Conservation (phyloP, 192 early-diverging fungal genomes). For the Phycomyces blakesleeanus region DNA sequence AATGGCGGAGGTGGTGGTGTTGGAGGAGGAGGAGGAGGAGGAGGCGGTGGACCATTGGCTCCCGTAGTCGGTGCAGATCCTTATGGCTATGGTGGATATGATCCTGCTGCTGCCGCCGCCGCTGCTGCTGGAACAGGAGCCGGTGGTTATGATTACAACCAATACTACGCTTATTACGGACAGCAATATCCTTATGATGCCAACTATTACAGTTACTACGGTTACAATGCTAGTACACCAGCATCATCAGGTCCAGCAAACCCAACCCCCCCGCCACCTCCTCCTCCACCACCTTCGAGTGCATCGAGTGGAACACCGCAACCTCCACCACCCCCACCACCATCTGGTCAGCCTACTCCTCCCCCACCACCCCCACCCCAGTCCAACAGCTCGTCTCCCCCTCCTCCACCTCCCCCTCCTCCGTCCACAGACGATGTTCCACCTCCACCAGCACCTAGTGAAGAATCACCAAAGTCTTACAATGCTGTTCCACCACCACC, state of each 20-base stretch:
- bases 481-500: conserved; percentile 1
- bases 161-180: conserved; percentile 30
- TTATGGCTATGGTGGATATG: no score
- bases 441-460: conserved; percentile 1
- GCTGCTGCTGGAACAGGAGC: background rate
- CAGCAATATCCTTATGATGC: conserved; percentile 26
- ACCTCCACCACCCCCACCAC: conserved; percentile 8
- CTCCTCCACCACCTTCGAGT: no score
- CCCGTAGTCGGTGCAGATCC: no score
- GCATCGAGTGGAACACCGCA: no score
- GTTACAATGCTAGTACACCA: conserved; percentile 12
- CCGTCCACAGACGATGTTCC: background rate
- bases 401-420: conserved; percentile 12
- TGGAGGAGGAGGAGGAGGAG: background rate
- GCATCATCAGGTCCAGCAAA: conserved; percentile 13
- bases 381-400: conserved; percentile 7
- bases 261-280: conserved; percentile 16
- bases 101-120: conserved; percentile 4
- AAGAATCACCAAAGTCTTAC: conserved; percentile 16
- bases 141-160: conserved; percentile 24
- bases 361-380: background rate
- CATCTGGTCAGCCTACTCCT: background rate
- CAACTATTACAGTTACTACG: conserved; percentile 19
- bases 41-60: background rate
- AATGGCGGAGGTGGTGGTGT: background rate